A percentile compares a stretch with the other conserved stretches of the same genome.
phyloP scores from a whole-genome alignment of 2,329 filamentous ascomycete genomes.

The Juglanconis juglandina region DNA sequence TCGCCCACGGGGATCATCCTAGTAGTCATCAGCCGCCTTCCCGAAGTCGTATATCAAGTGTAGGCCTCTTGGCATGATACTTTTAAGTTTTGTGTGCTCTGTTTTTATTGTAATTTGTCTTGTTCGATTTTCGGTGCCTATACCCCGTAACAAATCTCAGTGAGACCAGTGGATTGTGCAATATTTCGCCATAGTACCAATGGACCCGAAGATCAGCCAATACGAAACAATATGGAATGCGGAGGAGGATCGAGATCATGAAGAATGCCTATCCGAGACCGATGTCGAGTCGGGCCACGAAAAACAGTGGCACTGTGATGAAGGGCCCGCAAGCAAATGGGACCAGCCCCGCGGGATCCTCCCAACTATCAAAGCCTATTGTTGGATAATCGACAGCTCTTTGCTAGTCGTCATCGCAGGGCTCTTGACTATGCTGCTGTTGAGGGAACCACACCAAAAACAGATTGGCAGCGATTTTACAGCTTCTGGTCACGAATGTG shows the following conservation, averaged over 20 bases:
- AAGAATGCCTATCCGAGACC: constrained; percentile 28
- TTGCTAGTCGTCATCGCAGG: constrained; percentile 31
- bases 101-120: not conserved
- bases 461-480: constrained; percentile 39
- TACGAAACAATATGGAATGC: constrained; percentile 24
- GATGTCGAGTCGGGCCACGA: constrained; percentile 34
- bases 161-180: not conserved
- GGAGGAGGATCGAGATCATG: constrained; percentile 29
- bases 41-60: not conserved
- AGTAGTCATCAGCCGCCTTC: not conserved
- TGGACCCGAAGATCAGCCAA: not conserved
- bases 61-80: not conserved
- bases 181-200: not conserved
- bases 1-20: not conserved
- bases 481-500: constrained; percentile 34
- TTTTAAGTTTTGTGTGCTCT: not conserved
- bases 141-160: no score
- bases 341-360: constrained; percentile 14
- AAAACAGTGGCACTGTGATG: constrained; percentile 25
- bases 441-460: constrained; percentile 20
- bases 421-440: constrained; percentile 23
- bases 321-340: constrained; percentile 13
- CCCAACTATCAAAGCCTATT: constrained; percentile 22
- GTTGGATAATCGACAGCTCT: constrained; percentile 31
- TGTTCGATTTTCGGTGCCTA: not conserved